Evolutionary conservation across 106 monocot species (phyloP).

Genomic region (Phalaenopsis aphrodite): DNA sequence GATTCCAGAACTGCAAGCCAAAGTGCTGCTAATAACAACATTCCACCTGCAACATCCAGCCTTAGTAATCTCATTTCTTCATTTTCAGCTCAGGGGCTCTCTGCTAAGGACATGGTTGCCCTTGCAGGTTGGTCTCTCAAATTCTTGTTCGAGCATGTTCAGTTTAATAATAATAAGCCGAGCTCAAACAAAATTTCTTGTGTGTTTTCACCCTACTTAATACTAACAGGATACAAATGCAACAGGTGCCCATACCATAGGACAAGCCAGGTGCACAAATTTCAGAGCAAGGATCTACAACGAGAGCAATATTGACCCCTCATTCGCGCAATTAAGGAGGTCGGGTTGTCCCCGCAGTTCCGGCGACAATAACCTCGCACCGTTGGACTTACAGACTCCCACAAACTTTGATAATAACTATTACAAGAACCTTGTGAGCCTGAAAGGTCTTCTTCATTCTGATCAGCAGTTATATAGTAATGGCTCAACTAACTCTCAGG

Average conservation of each 20-base stretch:
- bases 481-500: constrained; percentile 41
- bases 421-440: constrained; percentile 60
- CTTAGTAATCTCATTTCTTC: constrained; percentile 34
- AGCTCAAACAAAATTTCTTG: too few species aligned
- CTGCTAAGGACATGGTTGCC: constrained; percentile 46
- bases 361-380: constrained; percentile 55
- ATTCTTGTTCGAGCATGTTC: neutral
- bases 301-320: constrained; percentile 61
- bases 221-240: neutral
- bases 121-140: constrained; percentile 19
- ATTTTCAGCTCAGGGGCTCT: constrained; percentile 46
- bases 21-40: constrained; percentile 37
- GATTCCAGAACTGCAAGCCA: constrained; percentile 62
- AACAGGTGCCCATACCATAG: constrained; percentile 73
- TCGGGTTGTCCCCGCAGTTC: constrained; percentile 34
- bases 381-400: constrained; percentile 46
- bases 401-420: constrained; percentile 59
- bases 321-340: constrained; percentile 30
- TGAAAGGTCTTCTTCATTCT: constrained; percentile 71
- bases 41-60: constrained; percentile 39
- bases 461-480: constrained; percentile 71
- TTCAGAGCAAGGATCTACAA: constrained; percentile 70
- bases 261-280: constrained; percentile 49
- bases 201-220: too few species aligned
- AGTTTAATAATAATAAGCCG: neutral